Conservation (phyloP, 495 filamentous ascomycete species). For the Poronia punctata region DNA sequence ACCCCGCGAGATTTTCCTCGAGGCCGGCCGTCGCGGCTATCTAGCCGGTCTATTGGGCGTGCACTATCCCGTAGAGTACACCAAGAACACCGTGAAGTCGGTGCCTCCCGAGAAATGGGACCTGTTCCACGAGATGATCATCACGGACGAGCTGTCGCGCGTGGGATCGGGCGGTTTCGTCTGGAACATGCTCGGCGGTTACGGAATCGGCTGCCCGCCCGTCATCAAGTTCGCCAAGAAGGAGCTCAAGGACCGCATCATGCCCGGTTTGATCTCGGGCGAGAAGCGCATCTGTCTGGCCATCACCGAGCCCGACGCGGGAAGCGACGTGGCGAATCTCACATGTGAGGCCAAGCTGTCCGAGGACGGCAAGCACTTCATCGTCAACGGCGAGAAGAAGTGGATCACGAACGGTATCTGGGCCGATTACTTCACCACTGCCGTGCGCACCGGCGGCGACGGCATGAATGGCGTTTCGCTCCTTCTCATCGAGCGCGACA, state of each 20-base stretch:
- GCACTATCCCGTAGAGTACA: slow-evolving; percentile 69
- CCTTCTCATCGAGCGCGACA: slow-evolving; percentile 72
- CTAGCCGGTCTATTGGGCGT: slow-evolving; percentile 82
- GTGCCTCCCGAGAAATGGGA: slow-evolving; percentile 91
- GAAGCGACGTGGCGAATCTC: slow-evolving; percentile 82
- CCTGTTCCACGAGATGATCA: slow-evolving; percentile 90
- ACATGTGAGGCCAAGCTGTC: slow-evolving; percentile 90
- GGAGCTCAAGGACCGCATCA: slow-evolving; percentile 66
- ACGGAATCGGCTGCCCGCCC: slow-evolving; percentile 87
- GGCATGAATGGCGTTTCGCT: slow-evolving; percentile 91
- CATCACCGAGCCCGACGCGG: slow-evolving; percentile 52
- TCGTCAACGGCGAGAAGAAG: slow-evolving; percentile 99
- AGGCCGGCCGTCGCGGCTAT: slow-evolving; percentile 90
- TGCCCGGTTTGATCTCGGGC: slow-evolving; percentile 76
- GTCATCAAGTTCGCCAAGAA: slow-evolving; percentile 90
- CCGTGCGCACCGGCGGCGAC: slow-evolving; percentile 76
- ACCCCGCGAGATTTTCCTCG: slow-evolving; percentile 81
- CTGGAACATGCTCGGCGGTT: slow-evolving; percentile 96
- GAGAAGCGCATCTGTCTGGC: slow-evolving; percentile 86
- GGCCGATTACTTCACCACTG: slow-evolving; percentile 95
- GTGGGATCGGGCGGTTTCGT: slow-evolving; percentile 86
- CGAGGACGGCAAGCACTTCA: slow-evolving; percentile 95
- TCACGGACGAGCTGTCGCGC: slow-evolving; percentile 91
- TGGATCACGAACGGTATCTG: slow-evolving; percentile 99
- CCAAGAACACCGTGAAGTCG: slow-evolving; percentile 59